Evolutionary conservation across 768 basidiomycete genomes (phyloP), one percentile per base, ranked within the genome.

Genomic region (Panellus pusillus): DNA sequence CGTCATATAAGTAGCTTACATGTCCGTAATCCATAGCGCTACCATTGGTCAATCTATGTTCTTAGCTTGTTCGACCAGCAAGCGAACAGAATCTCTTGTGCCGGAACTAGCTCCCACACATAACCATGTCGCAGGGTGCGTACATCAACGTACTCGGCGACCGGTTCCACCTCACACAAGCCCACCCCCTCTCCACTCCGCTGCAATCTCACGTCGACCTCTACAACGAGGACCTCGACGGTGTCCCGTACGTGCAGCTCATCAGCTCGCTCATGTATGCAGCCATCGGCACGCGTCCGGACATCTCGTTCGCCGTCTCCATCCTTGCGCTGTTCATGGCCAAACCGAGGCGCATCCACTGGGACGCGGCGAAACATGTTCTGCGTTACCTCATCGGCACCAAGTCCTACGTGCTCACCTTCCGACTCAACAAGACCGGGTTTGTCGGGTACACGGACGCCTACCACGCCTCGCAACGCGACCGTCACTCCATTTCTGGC

Each of bases 401-500:
- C 1, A 32, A 28, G 2, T 38, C 51, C 20, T 47, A 47, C 35
- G 18, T 18, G 18, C 50, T 50, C 9, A 20, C 41, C 13, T 43
- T 18, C 12, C 32, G 47, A 1, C n/a, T 27, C 29, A 11, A 4
- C 17, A n/a, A 39, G 9, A 18, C 38, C 7, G 11, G 19, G 3
- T 15, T 59, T 3, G 18, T 24, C n/a, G 60, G 57, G 8, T 60
- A 48, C 42, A 48, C 48, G 5, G 57, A 65, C 43, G 20, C 57
- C 7, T 50, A 61, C 39, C 57, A 52, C 50, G 55, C 47, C 17
- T 49, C 54, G 4, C 50, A 60, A 17, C 52, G 58, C 9, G 57
- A 68, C 42, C 54, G 68, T 9, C 47, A 61, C 15, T 69, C 73
- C 4, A 67, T 71, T 9, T 70, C 68, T 5, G 69, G 71, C 1